A percentile compares a stretch with the other conserved stretches of the same genome.
These are phyloP conservation scores for Aegilops tauschii DNA, from an alignment of 176 grass and related monocot genomes.

Conservation along the genomic window DNA sequence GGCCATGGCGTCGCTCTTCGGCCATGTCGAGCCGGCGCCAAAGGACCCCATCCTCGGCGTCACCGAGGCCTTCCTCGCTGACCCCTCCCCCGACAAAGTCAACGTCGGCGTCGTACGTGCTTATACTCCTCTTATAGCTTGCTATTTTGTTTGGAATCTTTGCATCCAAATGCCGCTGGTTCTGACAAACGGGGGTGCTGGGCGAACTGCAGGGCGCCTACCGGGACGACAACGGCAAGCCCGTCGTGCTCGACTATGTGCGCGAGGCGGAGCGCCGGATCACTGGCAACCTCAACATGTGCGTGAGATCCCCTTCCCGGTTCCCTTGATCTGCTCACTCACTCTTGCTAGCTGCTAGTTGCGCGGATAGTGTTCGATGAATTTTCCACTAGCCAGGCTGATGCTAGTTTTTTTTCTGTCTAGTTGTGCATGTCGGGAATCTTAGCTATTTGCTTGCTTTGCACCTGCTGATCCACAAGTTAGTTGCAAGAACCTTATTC, in stretches of 20 bases:
- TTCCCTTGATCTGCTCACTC: not conserved
- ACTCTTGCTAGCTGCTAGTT: not conserved
- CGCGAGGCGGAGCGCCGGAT: slow-evolving; percentile 86
- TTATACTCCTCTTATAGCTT: not conserved
- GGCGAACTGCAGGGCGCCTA: slow-evolving; percentile 70
- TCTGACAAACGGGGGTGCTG: not conserved
- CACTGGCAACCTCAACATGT: slow-evolving; percentile 83
- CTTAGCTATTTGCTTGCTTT: slow-evolving; percentile 17
- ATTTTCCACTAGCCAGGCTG: not conserved
- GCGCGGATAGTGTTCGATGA: not conserved
- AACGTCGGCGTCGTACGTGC: slow-evolving; percentile 83
- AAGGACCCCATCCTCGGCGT: slow-evolving; percentile 98
- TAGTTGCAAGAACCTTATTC: not conserved
- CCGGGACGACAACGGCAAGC: slow-evolving; percentile 82
- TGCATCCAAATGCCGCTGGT: slow-evolving; percentile 7
- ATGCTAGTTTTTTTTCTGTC: too few relatives aligned
- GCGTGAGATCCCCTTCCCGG: slow-evolving; percentile 42
- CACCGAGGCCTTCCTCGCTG: slow-evolving; percentile 95
- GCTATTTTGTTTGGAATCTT: not conserved
- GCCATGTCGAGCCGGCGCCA: slow-evolving; percentile 65
- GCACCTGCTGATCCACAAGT: not conserved
- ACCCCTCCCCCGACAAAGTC: slow-evolving; percentile 72
- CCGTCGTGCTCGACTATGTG: slow-evolving; percentile 86
- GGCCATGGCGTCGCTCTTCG: slow-evolving; percentile 28
- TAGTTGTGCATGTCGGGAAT: not conserved